Base-by-base conservation (phyloP, 163 green algal species). In the Smithsoniella earleae region DNA sequence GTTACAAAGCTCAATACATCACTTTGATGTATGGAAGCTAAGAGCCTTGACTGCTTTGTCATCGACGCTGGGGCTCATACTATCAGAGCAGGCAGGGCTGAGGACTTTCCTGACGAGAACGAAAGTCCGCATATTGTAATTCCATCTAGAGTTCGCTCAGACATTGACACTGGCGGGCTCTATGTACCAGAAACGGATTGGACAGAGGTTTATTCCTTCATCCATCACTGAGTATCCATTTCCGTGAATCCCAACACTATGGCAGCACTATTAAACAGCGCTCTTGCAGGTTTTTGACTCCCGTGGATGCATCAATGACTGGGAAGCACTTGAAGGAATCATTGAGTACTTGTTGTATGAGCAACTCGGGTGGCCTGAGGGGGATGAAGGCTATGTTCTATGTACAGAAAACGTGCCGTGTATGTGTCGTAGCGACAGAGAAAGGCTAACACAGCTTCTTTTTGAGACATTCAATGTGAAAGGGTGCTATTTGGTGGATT, bases 381-480 rank as follows among this genome's bases (percentile, higher is more conserved):
- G 49, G 8, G 49, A 64, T 18, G 49, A 64, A 64, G 49, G 49
- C 25, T 64, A 64, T 64, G 49, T 64, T 25, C 33, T 64, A 27
- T 64, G 49, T 18, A 64, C 49, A 64, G 49, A 64, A 13, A 64
- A 64, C 33, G 49, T 64, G 49, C 49, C 8, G 13, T 64, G 49
- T 18, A 64, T 18, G 13, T 0, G 25, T 27, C 49, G 49, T 10
- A 64, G 49, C 49, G 33, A 27, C 49, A 0, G 49, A 18, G 49
- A 64, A 18, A 10, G 49, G 49, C 49, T 64, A 6, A 64, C 49
- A 27, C 49, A 64, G 33, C 8, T 13, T 6, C 49, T 64, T 10
- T 64, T 64, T 27, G 49, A 64, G 49, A 64, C 49, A 10, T 64
- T 64, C 49, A 64, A 64, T 13, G 49, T 64, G 25, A 64, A 64